Evolutionary conservation across 1,284 basidiomycete species (phyloP).

Genomic region (Fomitopsis betulina): DNA sequence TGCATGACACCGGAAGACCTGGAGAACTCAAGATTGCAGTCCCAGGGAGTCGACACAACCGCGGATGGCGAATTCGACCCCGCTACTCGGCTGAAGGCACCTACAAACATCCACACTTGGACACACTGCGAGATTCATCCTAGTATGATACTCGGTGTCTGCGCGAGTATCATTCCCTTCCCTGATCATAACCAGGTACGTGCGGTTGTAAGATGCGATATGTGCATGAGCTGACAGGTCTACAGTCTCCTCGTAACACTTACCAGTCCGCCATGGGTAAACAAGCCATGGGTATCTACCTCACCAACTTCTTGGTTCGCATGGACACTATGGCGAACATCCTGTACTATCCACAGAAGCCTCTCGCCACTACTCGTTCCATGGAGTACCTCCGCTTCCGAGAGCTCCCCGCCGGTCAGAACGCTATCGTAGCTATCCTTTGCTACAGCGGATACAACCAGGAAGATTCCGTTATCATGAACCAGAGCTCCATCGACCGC

Average conservation of each 20-base stretch:
- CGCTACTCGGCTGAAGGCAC: conserved; percentile 81
- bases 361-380: conserved; percentile 94
- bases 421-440: conserved; percentile 96
- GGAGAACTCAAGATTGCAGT: conserved; percentile 75
- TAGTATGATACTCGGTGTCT: conserved; percentile 98
- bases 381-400: conserved; percentile 99
- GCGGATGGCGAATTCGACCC: conserved; percentile 77
- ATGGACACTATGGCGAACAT: conserved; percentile 99
- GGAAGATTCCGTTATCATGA: conserved; percentile 99
- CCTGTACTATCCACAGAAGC: conserved; percentile 98
- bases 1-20: conserved; percentile 98
- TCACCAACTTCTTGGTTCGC: conserved; percentile 96
- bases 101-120: conserved; percentile 84
- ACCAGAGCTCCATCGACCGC: conserved; percentile 97
- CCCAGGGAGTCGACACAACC: conserved; percentile 54
- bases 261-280: conserved; percentile 99
- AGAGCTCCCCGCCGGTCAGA: conserved; percentile 96
- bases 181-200: conserved; percentile 97
- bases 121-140: conserved; percentile 99
- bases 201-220: conserved; percentile 5
- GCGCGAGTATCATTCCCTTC: conserved; percentile 98
- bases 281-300: conserved; percentile 98
- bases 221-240: conserved; percentile 13
- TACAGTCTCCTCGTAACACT: conserved; percentile 95
- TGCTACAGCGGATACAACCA: conserved; percentile 99